Evolutionary conservation across 106 monocot genomes (phyloP).

Genomic region (Acanthochlamys bracteata): DNA sequence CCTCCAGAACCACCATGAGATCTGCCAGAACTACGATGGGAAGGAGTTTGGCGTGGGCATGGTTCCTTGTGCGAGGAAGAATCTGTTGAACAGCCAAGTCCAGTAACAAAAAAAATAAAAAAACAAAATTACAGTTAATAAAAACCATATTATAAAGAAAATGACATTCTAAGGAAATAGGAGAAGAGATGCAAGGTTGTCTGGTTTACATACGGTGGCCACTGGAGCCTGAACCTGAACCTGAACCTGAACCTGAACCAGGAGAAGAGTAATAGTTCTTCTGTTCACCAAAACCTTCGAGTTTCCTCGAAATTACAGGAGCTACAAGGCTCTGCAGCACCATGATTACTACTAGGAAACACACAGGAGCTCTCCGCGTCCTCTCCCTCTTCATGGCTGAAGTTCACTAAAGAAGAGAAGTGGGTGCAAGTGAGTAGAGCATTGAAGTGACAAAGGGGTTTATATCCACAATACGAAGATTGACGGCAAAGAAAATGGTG

Average conservation of each 20-base stretch:
- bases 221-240: no score
- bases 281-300: constrained; percentile 21
- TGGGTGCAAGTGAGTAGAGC: not conserved
- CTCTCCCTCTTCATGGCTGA: constrained; percentile 9
- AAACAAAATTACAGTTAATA: no score
- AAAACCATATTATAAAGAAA: no score
- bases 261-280: constrained; percentile 29
- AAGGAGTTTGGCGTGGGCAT: not conserved
- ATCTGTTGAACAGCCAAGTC: not conserved
- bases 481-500: constrained; percentile 7
- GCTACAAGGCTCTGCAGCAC: constrained; percentile 10
- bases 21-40: not conserved
- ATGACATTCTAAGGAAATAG: no score
- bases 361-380: constrained; percentile 15
- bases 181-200: no score
- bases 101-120: no score
- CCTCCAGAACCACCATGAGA: not conserved
- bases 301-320: constrained; percentile 13
- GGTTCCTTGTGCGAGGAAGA: not conserved
- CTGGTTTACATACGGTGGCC: no score
- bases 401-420: not conserved
- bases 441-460: not conserved
- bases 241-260: not conserved
- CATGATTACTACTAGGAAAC: constrained; percentile 18
- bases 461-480: constrained; percentile 16